Conservation (phyloP, 331 rosid species). For the Spiraea crenata region DNA sequence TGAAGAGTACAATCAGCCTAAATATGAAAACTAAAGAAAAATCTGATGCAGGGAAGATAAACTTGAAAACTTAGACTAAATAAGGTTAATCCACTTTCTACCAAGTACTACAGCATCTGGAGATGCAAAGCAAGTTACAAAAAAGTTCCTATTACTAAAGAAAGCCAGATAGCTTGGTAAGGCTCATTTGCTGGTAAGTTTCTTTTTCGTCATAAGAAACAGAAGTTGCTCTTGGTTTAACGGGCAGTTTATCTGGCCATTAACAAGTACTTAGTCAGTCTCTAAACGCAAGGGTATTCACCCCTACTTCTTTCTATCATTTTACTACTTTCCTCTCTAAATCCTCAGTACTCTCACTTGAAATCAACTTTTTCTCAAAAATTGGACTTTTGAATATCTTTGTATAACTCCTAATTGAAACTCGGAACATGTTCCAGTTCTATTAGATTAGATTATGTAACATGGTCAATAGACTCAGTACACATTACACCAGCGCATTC, state of each 20-base stretch:
- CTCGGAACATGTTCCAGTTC: neutral
- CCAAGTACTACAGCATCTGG: neutral
- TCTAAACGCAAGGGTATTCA: neutral
- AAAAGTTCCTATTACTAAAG: neutral
- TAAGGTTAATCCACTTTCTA: neutral
- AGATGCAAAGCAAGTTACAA: neutral
- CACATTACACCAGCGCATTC: neutral
- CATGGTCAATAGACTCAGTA: neutral
- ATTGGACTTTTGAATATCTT: neutral
- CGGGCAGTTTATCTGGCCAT: neutral
- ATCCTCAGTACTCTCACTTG: conserved; percentile 1
- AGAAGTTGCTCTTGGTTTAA: neutral
- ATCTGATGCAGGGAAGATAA: neutral
- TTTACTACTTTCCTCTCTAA: neutral
- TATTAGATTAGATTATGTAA: neutral
- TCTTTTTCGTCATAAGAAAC: neutral
- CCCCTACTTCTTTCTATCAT: neutral
- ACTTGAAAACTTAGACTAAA: neutral
- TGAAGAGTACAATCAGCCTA: neutral
- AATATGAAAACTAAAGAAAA: neutral
- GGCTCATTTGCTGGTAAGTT: neutral
- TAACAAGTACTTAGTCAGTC: neutral
- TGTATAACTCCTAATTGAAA: neutral
- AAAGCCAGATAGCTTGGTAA: neutral
- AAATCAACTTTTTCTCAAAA: neutral